Base-by-base conservation (phyloP, 208 protist species). In the Crithidia expoeki region DNA sequence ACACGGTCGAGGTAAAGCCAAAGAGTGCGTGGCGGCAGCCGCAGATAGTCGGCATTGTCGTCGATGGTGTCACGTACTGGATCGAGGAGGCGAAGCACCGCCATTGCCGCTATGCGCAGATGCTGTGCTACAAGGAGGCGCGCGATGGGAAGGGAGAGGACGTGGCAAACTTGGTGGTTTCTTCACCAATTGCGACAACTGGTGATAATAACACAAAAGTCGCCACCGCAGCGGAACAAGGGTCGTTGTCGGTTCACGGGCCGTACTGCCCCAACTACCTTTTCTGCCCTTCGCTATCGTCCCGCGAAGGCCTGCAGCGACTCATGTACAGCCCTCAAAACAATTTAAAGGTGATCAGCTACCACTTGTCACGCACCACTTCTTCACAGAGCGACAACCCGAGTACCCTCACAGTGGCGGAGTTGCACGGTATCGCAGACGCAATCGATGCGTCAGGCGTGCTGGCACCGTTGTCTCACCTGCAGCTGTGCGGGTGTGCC, bases 1-100 rank as follows among this genome's bases (percentile, higher is more conserved):
- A 80, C 68, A 83, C 74, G n/a, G 70, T 94, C 3, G 86, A 94
- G 72, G 62, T 94, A 51, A 94, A 94, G 58, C 89, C 89, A 19
- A 94, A 94, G 66, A 71, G 77, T 17, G 76, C 78, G 33, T 94
- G 86, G 86, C 55, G 60, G 59, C 67, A 21, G 46, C 86, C 89
- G 34, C 67, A 63, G 42, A 80, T 94, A 36, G 65, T 89, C 10
- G 89, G 89, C 34, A 70, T 94, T 9, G 61, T 74, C 33, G 77
- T 86, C 17, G 79, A 85, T 47, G 72, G 75, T 59, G 34, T 36
- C 4, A 53, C 68, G 30, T 65, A 88, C 52, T 71, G 79, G 40
- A 63, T 94, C 10, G 76, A 88, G 27, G 64, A 69, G 40, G 52
- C 63, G 27, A 92, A 94, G 64, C 71, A 74, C 17, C 46, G 30